These are phyloP conservation scores for Coccomyxa sp. DNA, from an alignment of 139 green algal species.

Conservation along the genomic window DNA sequence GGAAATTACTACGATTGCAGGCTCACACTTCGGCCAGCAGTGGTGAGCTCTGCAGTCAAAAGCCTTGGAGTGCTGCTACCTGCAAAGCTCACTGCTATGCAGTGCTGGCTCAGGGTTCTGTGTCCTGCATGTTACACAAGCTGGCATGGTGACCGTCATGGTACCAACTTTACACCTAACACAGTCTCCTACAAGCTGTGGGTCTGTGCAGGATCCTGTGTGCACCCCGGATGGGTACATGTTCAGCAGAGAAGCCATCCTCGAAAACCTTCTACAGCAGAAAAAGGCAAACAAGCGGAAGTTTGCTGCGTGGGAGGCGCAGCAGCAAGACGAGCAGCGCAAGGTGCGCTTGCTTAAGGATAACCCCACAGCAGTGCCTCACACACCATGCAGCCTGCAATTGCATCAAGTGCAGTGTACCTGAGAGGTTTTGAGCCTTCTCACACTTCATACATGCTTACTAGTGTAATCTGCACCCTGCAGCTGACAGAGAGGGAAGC, in stretches of 20 bases:
- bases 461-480: not conserved
- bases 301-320: constrained; percentile 64
- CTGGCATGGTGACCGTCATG: no score
- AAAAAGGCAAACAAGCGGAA: constrained; percentile 86
- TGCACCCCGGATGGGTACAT: constrained; percentile 74
- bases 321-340: constrained; percentile 50
- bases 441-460: no score
- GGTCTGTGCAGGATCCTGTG: constrained; percentile 85
- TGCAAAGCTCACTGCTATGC: no score
- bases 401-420: no score
- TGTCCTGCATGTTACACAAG: no score
- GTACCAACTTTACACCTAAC: not conserved
- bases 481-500: constrained; percentile 49
- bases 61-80: no score
- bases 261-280: constrained; percentile 81
- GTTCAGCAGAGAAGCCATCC: constrained; percentile 81
- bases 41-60: constrained; percentile 47
- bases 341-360: constrained; percentile 36
- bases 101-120: no score
- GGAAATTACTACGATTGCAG: constrained; percentile 89
- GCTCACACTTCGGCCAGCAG: constrained; percentile 71
- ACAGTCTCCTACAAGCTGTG: no score
- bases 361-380: not conserved
- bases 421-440: no score
- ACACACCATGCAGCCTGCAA: not conserved